Evolutionary conservation across 805 yeast genomes (phyloP).

Genomic region (Yarrowia bubula): DNA sequence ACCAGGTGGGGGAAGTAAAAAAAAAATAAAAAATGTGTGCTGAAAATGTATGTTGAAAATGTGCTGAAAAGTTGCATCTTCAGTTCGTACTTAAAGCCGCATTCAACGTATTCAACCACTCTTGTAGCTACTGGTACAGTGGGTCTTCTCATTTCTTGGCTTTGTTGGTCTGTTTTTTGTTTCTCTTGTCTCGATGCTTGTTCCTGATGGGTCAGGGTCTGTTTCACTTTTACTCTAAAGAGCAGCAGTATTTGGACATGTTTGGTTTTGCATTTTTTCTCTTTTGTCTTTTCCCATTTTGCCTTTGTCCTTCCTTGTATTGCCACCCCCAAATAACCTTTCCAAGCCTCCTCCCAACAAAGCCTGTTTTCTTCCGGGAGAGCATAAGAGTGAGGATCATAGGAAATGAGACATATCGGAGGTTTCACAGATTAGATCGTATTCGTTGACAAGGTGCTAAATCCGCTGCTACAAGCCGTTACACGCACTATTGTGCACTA

Average conservation of each 20-base stretch:
- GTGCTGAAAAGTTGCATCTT: too few species aligned
- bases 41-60: too few species aligned
- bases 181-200: background rate
- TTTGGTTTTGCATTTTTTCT: too few species aligned
- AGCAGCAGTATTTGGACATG: too few species aligned
- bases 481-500: too few species aligned
- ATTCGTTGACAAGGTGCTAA: too few species aligned
- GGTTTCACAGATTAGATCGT: background rate
- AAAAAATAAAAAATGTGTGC: too few species aligned
- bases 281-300: background rate
- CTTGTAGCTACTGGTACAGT: too few species aligned
- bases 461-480: too few species aligned
- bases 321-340: background rate
- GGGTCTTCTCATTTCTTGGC: background rate
- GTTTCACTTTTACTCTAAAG: slow-evolving; percentile 14
- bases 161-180: background rate
- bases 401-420: slow-evolving; percentile 6
- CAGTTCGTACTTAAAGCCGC: too few species aligned
- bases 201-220: slow-evolving; percentile 28
- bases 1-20: too few species aligned
- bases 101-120: too few species aligned
- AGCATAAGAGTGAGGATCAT: slow-evolving; percentile 3
- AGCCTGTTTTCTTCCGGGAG: background rate
- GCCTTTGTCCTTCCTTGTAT: background rate
- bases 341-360: background rate